Percentiles rank a stretch among this genome's conserved stretches.
Conservation (phyloP, 179 eudicot genomes). For the Drosera spatulata region DNA sequence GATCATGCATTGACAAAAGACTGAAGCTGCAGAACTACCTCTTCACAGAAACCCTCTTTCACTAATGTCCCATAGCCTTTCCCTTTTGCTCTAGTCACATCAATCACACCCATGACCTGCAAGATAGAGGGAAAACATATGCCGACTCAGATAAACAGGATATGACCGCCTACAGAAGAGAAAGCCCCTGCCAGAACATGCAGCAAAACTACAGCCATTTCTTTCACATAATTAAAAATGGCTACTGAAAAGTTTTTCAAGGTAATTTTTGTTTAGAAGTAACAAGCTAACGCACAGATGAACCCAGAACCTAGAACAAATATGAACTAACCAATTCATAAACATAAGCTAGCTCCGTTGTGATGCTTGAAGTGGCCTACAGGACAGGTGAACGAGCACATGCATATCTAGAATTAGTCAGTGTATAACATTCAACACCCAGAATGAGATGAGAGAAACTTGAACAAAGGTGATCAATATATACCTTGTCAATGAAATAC, state of each 20-base stretch:
- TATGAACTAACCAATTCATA: constrained; percentile 76
- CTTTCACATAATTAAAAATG: no score
- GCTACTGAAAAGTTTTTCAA: no score
- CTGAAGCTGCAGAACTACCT: constrained; percentile 35
- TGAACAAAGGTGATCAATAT: constrained; percentile 3
- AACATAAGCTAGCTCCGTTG: constrained; percentile 72
- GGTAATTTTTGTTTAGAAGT: no score
- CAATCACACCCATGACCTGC: constrained; percentile 86
- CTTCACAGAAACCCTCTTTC: constrained; percentile 92
- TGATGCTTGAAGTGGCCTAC: constrained; percentile 72
- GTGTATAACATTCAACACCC: no score
- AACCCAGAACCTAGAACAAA: background rate
- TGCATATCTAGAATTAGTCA: background rate
- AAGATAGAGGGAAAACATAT: constrained; percentile 6
- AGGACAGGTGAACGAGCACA: constrained; percentile 7
- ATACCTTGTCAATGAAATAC: constrained; percentile 71
- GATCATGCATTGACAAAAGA: no score
- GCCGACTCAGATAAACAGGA: constrained; percentile 1
- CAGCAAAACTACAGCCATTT: no score
- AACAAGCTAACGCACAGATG: no score
- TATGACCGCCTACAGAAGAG: constrained; percentile 1
- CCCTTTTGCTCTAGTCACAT: constrained; percentile 74
- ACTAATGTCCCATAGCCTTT: constrained; percentile 80
- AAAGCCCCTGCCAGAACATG: no score
- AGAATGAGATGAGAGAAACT: no score